Base-by-base conservation (phyloP, 2,329 filamentous ascomycete genomes). In the Colletotrichum sp. region DNA sequence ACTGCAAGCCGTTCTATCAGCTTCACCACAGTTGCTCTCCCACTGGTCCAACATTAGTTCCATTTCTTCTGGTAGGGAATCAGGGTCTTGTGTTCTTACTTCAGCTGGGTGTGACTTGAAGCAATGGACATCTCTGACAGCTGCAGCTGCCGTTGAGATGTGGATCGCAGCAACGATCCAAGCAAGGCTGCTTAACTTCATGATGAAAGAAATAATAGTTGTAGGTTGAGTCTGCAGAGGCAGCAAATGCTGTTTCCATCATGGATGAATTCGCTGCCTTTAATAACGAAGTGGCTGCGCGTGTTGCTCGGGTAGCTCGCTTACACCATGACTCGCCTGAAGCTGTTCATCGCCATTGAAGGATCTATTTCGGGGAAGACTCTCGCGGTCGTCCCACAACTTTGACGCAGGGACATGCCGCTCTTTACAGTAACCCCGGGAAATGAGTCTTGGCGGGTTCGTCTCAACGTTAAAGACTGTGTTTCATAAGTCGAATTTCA, bases 181-280 rank as follows among this genome's bases (percentile, higher is more conserved):
- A 21, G 43, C 43, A 12, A 48, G 43, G 9, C 43, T 48, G n/a
- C 43, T 21, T 0, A 48, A 13, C 43, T 48, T 48, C 43, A 48
- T 48, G 1, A 13, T 48, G 43, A 21, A n/a, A n/a, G n/a, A n/a
- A n/a, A n/a, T n/a, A n/a, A n/a, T n/a, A n/a, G n/a, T n/a, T n/a
- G n/a, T n/a, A n/a, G n/a, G n/a, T n/a, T n/a, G n/a, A n/a, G n/a
- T n/a, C n/a, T n/a, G n/a, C n/a, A n/a, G n/a, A n/a, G n/a, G n/a
- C n/a, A n/a, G n/a, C n/a, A n/a, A n/a, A n/a, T n/a, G n/a, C n/a
- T n/a, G n/a, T n/a, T n/a, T n/a, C n/a, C n/a, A 13, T 21, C 10
- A 21, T 1, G n/a, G 0, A 48, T 21, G 43, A 13, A 0, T 21
- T 48, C 5, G 6, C 43, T 0, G n/a, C 43, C 43, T 21, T 48